Percentiles rank a stretch among this genome's conserved stretches.
phyloP scores from a whole-genome alignment of 2,329 filamentous ascomycete species.

The Akanthomyces muscarius region DNA sequence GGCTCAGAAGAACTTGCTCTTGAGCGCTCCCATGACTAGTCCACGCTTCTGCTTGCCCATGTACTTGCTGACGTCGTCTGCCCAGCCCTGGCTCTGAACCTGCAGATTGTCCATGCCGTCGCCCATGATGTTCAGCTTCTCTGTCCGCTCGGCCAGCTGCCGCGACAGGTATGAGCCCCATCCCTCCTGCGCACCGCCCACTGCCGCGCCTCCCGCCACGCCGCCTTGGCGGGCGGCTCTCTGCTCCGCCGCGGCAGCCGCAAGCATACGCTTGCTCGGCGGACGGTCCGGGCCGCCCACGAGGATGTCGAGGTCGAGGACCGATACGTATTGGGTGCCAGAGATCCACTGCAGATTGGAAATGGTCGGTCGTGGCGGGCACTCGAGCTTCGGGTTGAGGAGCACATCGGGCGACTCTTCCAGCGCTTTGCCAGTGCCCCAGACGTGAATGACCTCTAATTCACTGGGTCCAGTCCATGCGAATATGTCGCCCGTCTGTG shows the following conservation, averaged over 20 bases:
- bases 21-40: conserved; percentile 66
- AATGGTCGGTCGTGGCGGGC: conserved; percentile 84
- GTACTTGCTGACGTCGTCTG: conserved; percentile 83
- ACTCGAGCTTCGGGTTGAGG: conserved; percentile 68
- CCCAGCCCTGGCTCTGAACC: conserved; percentile 76
- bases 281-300: conserved; percentile 87
- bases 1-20: conserved; percentile 51
- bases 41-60: conserved; percentile 84
- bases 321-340: conserved; percentile 86
- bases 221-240: conserved; percentile 46
- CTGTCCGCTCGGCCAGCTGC: conserved; percentile 85
- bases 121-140: conserved; percentile 76
- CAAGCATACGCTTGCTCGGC: conserved; percentile 82
- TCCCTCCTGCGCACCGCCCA: conserved; percentile 48
- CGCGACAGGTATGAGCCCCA: conserved; percentile 79
- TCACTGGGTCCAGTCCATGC: conserved; percentile 89
- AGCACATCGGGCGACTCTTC: conserved; percentile 66
- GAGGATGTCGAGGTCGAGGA: conserved; percentile 81
- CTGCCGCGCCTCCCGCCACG: conserved; percentile 25
- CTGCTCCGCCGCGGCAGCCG: conserved; percentile 72
- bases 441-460: conserved; percentile 75
- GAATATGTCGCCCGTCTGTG: conserved; percentile 74
- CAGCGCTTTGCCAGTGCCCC: conserved; percentile 67
- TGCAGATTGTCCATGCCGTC: conserved; percentile 82
- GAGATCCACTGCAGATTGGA: conserved; percentile 96